Evolutionary conservation across 768 basidiomycete species (phyloP).

Genomic region (Lactarius quietus): DNA sequence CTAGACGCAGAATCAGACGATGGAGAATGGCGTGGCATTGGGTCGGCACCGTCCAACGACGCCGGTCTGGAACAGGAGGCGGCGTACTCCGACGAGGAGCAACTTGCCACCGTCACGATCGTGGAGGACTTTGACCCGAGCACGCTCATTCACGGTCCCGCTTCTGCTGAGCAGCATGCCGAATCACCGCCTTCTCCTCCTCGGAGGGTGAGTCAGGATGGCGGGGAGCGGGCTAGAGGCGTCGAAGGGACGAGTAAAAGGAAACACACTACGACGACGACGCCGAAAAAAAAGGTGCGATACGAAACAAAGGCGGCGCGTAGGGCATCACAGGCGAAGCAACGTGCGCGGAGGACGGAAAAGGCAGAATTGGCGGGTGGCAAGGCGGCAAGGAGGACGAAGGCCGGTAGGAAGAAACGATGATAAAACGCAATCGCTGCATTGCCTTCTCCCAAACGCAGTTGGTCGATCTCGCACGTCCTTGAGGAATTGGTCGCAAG

Average conservation of each 20-base stretch:
- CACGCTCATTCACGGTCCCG: constrained; percentile 47
- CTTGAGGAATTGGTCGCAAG: background rate
- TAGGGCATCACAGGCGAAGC: constrained; percentile 57
- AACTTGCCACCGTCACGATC: constrained; percentile 85
- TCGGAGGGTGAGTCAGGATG: background rate
- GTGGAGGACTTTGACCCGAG: constrained; percentile 88
- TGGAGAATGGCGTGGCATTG: constrained; percentile 47
- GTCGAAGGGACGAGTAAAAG: constrained; percentile 5
- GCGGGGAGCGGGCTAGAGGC: background rate
- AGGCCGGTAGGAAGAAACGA: constrained; percentile 24
- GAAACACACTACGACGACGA: constrained; percentile 7
- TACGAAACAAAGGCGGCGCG: constrained; percentile 73
- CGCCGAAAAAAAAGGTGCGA: constrained; percentile 39
- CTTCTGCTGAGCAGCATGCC: constrained; percentile 2
- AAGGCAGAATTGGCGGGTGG: constrained; percentile 73
- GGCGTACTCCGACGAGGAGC: constrained; percentile 81
- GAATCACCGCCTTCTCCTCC: constrained; percentile 31
- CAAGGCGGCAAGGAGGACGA: constrained; percentile 45
- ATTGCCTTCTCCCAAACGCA: background rate
- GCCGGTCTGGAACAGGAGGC: constrained; percentile 47
- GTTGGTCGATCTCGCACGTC: background rate
- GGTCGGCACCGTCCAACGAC: constrained; percentile 29
- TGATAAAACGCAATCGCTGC: background rate
- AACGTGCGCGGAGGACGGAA: constrained; percentile 59
- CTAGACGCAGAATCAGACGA: constrained; percentile 38